Percentiles rank a stretch among this genome's conserved stretches.
phyloP scores from a whole-genome alignment of 2,329 filamentous ascomycete genomes.

The Dothideomycetes sp. region DNA sequence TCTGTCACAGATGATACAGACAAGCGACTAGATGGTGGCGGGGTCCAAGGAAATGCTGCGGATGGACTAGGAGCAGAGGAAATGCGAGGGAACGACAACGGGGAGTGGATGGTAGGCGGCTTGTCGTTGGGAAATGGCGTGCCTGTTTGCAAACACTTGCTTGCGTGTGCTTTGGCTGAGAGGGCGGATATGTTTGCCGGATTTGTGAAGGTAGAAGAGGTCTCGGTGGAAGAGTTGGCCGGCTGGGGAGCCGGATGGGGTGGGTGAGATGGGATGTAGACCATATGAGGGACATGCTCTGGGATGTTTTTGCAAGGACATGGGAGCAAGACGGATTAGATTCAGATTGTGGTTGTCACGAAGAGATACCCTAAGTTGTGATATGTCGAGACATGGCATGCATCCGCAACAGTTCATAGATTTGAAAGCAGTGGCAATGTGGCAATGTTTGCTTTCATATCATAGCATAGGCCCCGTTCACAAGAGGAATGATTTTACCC shows the following conservation, averaged over 20 bases:
- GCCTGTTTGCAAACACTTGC: slow-evolving; percentile 73
- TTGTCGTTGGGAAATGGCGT: slow-evolving; percentile 30
- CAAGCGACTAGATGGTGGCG: slow-evolving; percentile 2
- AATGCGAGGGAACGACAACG: too few species aligned
- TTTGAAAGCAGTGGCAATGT: too few species aligned
- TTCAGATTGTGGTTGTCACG: background rate
- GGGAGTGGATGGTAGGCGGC: slow-evolving; percentile 43
- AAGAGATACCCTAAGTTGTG: too few species aligned
- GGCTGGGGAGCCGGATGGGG: slow-evolving; percentile 49
- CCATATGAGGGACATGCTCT: background rate
- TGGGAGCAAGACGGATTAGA: too few species aligned
- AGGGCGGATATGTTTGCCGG: slow-evolving; percentile 49
- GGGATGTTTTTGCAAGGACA: too few species aligned
- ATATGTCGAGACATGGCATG: too few species aligned
- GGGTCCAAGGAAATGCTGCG: too few species aligned
- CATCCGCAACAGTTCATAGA: too few species aligned
- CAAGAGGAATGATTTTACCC: too few species aligned
- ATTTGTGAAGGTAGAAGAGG: slow-evolving; percentile 43
- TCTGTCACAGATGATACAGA: slow-evolving; percentile 4
- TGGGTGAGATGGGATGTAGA: slow-evolving; percentile 18
- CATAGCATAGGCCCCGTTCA: background rate
- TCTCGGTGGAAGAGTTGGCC: slow-evolving; percentile 57
- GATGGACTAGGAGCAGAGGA: too few species aligned
- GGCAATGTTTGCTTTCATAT: background rate
- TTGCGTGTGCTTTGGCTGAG: slow-evolving; percentile 70